Evolutionary conservation across 306 rosid species (phyloP).

Genomic region (Acacia acuminata): DNA sequence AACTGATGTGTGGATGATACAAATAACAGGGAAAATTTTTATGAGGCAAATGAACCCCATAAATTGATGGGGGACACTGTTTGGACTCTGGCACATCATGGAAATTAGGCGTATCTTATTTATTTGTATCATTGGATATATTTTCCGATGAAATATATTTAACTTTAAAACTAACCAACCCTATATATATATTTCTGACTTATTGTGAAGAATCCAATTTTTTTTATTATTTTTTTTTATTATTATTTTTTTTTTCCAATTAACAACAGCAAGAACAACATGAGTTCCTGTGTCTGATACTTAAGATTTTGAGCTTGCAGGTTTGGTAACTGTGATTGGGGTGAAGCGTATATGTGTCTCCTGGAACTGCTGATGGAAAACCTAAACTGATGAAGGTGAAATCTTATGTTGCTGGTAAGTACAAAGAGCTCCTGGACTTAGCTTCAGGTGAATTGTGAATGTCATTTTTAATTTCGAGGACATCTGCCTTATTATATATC

Average conservation of each 20-base stretch:
- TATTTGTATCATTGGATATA: too few species aligned
- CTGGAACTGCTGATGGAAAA: conserved; percentile 41
- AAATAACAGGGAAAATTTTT: conserved; percentile 16
- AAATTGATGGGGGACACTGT: conserved; percentile 30
- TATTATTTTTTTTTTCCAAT: too few species aligned
- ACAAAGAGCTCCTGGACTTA: conserved; percentile 50
- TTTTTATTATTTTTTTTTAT: too few species aligned
- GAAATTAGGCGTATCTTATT: conserved; percentile 45
- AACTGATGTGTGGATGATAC: conserved; percentile 32
- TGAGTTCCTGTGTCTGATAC: not conserved
- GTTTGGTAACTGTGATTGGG: conserved; percentile 62
- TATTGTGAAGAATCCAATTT: not conserved
- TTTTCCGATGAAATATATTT: too few species aligned
- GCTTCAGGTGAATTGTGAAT: too few species aligned
- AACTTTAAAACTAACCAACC: too few species aligned
- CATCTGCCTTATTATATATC: not conserved
- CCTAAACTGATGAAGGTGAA: conserved; percentile 50
- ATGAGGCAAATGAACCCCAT: conserved; percentile 34
- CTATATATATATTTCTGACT: not conserved
- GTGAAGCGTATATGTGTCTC: conserved; percentile 52
- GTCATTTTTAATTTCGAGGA: not conserved
- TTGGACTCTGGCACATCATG: conserved; percentile 48
- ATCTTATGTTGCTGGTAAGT: conserved; percentile 41
- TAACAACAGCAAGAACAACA: too few species aligned
- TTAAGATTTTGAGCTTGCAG: conserved; percentile 29